Evolutionary conservation across 2,329 filamentous ascomycete genomes (phyloP), one percentile per base, ranked within the genome.

Genomic region (Camptophora hylomeconis): DNA sequence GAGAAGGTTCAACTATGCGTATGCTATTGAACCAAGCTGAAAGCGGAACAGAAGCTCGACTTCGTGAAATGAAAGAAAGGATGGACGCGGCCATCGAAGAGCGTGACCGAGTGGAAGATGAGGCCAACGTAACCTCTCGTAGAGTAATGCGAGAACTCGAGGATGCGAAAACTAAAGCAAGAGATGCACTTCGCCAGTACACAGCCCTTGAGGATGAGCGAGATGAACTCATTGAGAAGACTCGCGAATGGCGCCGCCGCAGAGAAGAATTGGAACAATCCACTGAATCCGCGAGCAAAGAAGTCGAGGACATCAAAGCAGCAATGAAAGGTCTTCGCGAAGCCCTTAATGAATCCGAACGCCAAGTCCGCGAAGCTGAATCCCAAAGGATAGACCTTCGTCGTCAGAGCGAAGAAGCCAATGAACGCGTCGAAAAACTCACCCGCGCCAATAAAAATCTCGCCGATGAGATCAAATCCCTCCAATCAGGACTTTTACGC

Each of bases 1-100:
- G 89, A 23, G 89, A 98, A 56, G 81, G 75, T 15, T 87, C 95
- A 58, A 94, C 83, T 1, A 95, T 98, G 86, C 74, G 89, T 18
- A 68, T 84, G 26, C 66, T 95, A 35, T 62, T 98, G 8, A 76
- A 77, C 10, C 87, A 95, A 41, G 81, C 86, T 6, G 83, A 95
- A 51, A 72, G 79, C 35, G 69, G 81, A 7, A 75, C 86, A 1
- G 86, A 95, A 41, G 63, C 64, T 36, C 80, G 83, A 47, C 71
- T 92, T 11, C 75, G 82, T 16, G 87, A 95, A 40, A 89, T 93
- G 75, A 78, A 82, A 30, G 75, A 82, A 33, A 74, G 79, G 2
- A 77, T 95, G 67, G 87, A 95, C 46, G 66, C 80, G 1, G 86
- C 86, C 0, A 69, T 92, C n/a, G 86, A 94, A 51, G 89, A 98